phyloP scores from a whole-genome alignment of 305 asterid genomes.

The Fraxinus baroniana region DNA sequence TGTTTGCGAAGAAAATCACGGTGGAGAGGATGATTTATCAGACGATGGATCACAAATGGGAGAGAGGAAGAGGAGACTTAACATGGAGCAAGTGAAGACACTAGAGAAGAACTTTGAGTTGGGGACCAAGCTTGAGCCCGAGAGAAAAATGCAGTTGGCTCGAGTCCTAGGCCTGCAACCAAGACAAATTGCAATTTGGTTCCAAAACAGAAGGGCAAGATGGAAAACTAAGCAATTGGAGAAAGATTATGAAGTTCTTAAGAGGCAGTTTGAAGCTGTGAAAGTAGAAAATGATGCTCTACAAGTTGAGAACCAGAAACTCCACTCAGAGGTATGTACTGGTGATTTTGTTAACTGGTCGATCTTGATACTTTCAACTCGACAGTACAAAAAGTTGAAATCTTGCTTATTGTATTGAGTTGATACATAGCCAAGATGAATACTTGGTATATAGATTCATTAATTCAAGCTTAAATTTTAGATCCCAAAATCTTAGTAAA shows the following conservation, averaged over 20 bases:
- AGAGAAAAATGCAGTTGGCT: conserved; percentile 65
- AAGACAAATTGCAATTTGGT: conserved; percentile 69
- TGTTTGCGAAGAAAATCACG: conserved; percentile 39
- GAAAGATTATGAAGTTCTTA: conserved; percentile 56
- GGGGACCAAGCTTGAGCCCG: conserved; percentile 71
- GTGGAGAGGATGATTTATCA: conserved; percentile 50
- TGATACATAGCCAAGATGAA: background rate
- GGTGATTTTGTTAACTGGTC: background rate
- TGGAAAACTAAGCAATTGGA: conserved; percentile 74
- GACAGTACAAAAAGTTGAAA: background rate
- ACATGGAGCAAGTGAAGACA: conserved; percentile 58
- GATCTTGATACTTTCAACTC: background rate
- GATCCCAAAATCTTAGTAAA: background rate
- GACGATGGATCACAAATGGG: conserved; percentile 58
- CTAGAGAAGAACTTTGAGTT: conserved; percentile 58
- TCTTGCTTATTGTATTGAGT: background rate
- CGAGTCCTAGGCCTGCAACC: conserved; percentile 71
- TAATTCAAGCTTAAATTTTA: background rate
- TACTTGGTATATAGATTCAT: background rate
- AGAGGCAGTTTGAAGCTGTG: conserved; percentile 56
- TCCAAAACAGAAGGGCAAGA: conserved; percentile 66
- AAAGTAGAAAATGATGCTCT: conserved; percentile 57
- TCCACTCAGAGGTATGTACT: conserved; percentile 52
- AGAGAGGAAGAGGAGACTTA: conserved; percentile 62
- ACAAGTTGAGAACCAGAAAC: conserved; percentile 50